Evolutionary conservation across 176 grass and related monocot species (phyloP), one percentile per base, ranked within the genome.

Genomic region (Hsuehochloa calcarea): DNA sequence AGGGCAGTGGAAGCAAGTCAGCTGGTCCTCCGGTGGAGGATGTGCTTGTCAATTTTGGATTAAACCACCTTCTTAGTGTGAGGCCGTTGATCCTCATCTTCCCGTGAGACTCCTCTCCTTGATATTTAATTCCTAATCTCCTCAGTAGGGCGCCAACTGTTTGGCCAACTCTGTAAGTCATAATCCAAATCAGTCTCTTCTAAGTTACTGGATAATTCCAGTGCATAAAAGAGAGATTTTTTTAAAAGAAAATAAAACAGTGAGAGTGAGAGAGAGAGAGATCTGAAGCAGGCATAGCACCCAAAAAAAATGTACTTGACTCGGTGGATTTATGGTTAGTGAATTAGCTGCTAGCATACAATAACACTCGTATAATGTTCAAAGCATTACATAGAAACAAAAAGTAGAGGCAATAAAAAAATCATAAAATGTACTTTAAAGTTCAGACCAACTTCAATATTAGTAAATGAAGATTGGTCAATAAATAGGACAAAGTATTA

Each of bases 21-120:
- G 75, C 83, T 65, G 85, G 55, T 9, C 50, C 70, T 83, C 68
- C 89, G 8, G 83, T 54, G 52, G 90, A 68, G 41, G 85, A 82
- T 78, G 70, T 79, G 58, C 79, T 77, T 47, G 79, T 85, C 16
- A 93, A 31, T 93, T 92, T 95, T 73, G 93, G 93, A 71, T 89
- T 93, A 80, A 93, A 95, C 96, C 96, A 98, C 88, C 93, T 93
- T 74, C 86, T 91, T 79, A 98, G 71, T 73, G 91, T 82, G 60
- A 98, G 89, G 75, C 96, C 96, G 10, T 81, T 92, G 45, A 98
- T 98, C 83, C 85, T 86, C 84, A 98, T 84, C 80, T 89, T 95
- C 55, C 96, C 96, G 40, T 92, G 87, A 10, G 96, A 98, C 77
- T 93, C 93, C 31, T 95, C 90, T 19, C 95, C 95, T 80, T 95